Base-by-base conservation (phyloP, 768 basidiomycete species). In the Hortiboletus flavorubellus region DNA sequence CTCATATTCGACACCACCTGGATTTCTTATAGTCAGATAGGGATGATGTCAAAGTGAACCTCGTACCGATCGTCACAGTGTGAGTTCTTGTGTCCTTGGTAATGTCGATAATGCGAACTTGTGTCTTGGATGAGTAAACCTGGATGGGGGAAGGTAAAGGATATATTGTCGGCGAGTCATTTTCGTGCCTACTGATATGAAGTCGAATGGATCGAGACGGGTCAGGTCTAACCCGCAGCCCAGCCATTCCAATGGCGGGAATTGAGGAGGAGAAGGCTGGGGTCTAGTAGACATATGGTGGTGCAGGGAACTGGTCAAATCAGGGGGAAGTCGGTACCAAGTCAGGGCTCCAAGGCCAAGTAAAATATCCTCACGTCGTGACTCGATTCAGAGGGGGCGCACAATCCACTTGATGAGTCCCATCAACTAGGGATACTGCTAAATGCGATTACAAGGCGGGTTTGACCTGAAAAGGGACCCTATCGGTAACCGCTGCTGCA, bases 191-290 rank as follows among this genome's bases (percentile, higher is more conserved):
- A 55, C 54, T 5, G 54, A 55, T 37, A 8, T 18, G 44, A 51
- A 39, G 29, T 39, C 37, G 38, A 55, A 41, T 18, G 54, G 49
- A 7, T 55, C 29, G 12, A 52, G 4, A 12, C 37, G 43, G 40
- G 54, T 41, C 12, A 55, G 43, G 38, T 55, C 41, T 38, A 55
- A 7, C 4, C 54, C 54, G 40, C 29, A 55, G 14, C 54, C 54
- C 3, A 55, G n/a, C 49, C 49, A 51, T n/a, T 37, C 43, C 43
- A 55, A 29, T 11, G 54, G 49, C 35, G 49, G 54, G 11, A 55
- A 55, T n/a, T 51, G 40, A 23, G 34, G 8, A n/a, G 16, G 37
- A 38, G 37, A 16, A 21, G n/a, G 21, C 5, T 21, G 2, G 37
- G 8, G 21, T 34, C 48, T 14, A 10, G 31, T n/a, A n/a, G 52